Percentiles rank a stretch among this genome's conserved stretches.
Conservation (phyloP, 129 eudicot species). For the Arctium lappa region DNA sequence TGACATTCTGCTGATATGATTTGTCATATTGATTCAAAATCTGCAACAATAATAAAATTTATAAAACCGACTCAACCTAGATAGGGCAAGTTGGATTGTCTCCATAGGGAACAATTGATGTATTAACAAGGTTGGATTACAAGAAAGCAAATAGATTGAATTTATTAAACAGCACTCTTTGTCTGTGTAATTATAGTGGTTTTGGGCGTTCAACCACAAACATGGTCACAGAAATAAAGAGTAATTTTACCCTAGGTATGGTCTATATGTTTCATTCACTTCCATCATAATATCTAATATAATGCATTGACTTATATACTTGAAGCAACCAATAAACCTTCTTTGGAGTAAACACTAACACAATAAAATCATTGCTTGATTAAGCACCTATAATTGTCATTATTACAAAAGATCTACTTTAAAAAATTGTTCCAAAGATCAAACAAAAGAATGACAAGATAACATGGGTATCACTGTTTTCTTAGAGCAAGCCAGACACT, state of each 20-base stretch:
- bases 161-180: not conserved
- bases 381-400: too few relatives aligned
- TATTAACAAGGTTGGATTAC: not conserved
- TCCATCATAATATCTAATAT: not conserved
- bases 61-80: not conserved
- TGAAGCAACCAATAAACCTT: not conserved
- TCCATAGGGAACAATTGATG: not conserved
- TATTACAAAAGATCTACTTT: too few relatives aligned
- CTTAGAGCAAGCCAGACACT: too few relatives aligned
- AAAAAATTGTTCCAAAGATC: too few relatives aligned
- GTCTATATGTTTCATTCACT: not conserved
- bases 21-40: slow-evolving; percentile 3
- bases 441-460: too few relatives aligned
- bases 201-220: not conserved
- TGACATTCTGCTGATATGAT: not conserved
- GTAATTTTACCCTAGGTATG: not conserved
- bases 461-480: too few relatives aligned
- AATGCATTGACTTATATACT: not conserved
- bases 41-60: not conserved
- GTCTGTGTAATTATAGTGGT: not conserved
- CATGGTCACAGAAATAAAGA: not conserved
- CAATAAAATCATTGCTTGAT: too few relatives aligned
- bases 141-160: not conserved
- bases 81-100: not conserved
- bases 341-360: too few relatives aligned